These are phyloP conservation scores for Aspergillus sclerotioniger DNA, from an alignment of 495 filamentous ascomycete genomes.

Conservation along the genomic window DNA sequence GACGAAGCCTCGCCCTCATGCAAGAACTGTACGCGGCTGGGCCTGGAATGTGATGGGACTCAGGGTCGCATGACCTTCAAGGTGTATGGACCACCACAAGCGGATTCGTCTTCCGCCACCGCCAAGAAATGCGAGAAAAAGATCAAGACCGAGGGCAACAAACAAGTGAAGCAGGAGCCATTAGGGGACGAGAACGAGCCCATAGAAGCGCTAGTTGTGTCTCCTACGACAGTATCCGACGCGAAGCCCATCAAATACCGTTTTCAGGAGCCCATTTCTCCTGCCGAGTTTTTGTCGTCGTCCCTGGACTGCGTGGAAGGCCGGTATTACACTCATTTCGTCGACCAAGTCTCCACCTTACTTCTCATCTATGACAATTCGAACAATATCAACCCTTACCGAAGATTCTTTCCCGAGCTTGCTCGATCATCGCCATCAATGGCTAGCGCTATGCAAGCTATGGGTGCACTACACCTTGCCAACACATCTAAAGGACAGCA, in stretches of 20 bases:
- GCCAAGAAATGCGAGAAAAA: conserved; percentile 26
- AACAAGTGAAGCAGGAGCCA: conserved; percentile 12
- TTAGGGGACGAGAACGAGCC: conserved; percentile 7
- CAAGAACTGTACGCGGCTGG: conserved; percentile 40
- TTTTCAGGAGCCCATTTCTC: conserved; percentile 29
- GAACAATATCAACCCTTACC: conserved; percentile 38
- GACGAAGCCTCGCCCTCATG: conserved; percentile 44
- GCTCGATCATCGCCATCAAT: conserved; percentile 38
- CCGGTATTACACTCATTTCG: conserved; percentile 39
- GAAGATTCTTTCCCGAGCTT: conserved; percentile 36
- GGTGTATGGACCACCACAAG: conserved; percentile 36
- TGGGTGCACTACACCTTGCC: conserved; percentile 43
- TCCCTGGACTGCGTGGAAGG: conserved; percentile 30
- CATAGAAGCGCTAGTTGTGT: conserved; percentile 13
- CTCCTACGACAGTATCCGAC: conserved; percentile 12
- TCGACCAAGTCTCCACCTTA: conserved; percentile 37
- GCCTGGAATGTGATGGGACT: conserved; percentile 39
- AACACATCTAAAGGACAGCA: conserved; percentile 36
- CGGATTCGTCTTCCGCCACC: conserved; percentile 16
- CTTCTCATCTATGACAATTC: conserved; percentile 40
- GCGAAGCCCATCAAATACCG: conserved; percentile 15
- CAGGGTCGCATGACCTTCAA: conserved; percentile 46
- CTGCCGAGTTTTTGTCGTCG: conserved; percentile 20
- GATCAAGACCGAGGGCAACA: conserved; percentile 6
- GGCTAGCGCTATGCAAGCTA: conserved; percentile 43